Evolutionary conservation across 371 early-diverging fungal species (phyloP), one percentile per base, ranked within the genome.

Genomic region (Rhizopus arrhizus): DNA sequence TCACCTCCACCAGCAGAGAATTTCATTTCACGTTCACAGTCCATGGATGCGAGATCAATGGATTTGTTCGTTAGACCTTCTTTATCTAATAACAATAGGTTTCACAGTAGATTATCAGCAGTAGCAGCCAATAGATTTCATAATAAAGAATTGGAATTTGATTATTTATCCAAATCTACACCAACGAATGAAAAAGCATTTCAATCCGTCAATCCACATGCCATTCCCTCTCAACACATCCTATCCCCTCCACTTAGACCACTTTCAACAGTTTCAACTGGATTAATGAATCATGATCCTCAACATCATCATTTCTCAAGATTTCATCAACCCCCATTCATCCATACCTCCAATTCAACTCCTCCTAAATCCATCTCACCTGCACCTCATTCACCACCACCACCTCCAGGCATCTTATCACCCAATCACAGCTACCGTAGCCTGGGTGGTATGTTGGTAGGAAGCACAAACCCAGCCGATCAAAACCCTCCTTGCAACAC

Each of bases 401-500:
- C 69, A 6, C 58, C 77, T 15, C 68, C 77, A n/a, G 56, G 59
- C 11, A 59, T 60, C 22, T 32, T 62, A 38, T 62, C 67, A 13
- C 65, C 69, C 10, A 65, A 58, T 0, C 49, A 58, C 15, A 61
- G 69, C 28, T 64, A 61, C 46, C 65, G 65, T 46, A 59, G 62
- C 32, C 32, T 68, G 15, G 68, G 59, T 12, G 62, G 62, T 40
- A 70, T 67, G 51, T 16, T 64, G 13, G 64, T 64, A 0, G 64
- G 64, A 34, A 69, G 65, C 12, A 55, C 82, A 1, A 89, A 89
- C 64, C 83, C 88, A 2, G 87, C 85, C 32, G 95, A 93, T 77
- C 91, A 92, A 69, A 94, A 96, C 66, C 94, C 95, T 91, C 75
- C 94, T 89, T 94, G 95, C 78, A 94, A 96, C 70, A 94, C 95